Conservation (phyloP, 164 flowering plant genomes). For the Tetracentron sinense region DNA sequence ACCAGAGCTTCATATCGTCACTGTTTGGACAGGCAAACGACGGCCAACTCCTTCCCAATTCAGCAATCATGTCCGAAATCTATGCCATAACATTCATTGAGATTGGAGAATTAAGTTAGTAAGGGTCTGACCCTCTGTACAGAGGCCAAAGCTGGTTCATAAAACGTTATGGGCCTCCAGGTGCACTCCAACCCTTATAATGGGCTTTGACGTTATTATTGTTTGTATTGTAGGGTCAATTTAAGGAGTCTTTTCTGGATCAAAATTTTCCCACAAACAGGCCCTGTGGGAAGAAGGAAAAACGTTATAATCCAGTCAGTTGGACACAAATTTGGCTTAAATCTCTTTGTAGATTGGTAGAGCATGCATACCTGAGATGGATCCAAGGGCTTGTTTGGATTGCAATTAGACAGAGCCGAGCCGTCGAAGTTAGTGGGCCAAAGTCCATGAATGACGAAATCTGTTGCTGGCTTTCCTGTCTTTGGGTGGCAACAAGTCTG, state of each 20-base stretch:
- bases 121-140: too few species aligned
- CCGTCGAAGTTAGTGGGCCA: constrained; percentile 58
- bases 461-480: constrained; percentile 47
- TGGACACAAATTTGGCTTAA: too few species aligned
- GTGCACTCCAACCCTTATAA: too few species aligned
- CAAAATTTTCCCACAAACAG: too few species aligned
- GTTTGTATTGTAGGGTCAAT: too few species aligned
- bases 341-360: not conserved
- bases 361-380: constrained; percentile 31
- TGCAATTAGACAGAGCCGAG: constrained; percentile 47
- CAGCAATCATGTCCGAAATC: not conserved
- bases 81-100: not conserved
- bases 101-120: too few species aligned
- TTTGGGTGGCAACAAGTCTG: constrained; percentile 48
- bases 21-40: constrained; percentile 13
- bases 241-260: too few species aligned
- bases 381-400: constrained; percentile 33
- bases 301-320: too few species aligned
- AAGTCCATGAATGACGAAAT: constrained; percentile 55
- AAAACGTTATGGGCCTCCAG: too few species aligned
- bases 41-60: constrained; percentile 11
- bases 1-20: constrained; percentile 9
- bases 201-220: too few species aligned
- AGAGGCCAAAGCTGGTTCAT: too few species aligned
- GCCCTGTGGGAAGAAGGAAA: too few species aligned